A percentile compares a stretch with the other conserved stretches of the same genome.
These are phyloP conservation scores for Syncephalis plumigaleata DNA, from an alignment of 371 early-diverging fungal species.

Conservation along the genomic window DNA sequence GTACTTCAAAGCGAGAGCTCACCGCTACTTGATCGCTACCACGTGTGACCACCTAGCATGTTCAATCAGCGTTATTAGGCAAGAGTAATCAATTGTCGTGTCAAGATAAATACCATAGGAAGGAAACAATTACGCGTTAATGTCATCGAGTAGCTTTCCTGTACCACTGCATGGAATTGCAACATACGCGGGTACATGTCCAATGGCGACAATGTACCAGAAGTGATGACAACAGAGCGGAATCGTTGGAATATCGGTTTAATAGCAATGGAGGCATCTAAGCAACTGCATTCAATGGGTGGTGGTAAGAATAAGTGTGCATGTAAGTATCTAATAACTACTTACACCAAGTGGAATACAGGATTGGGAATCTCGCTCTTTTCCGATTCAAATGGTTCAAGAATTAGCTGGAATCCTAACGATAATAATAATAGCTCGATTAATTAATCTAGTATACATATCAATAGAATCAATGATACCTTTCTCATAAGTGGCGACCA, in stretches of 20 bases:
- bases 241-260: conserved; percentile 92
- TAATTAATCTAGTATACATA: background rate
- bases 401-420: conserved; percentile 78
- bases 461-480: conserved; percentile 24
- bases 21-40: conserved; percentile 97
- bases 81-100: background rate
- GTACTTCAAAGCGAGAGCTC: conserved; percentile 92
- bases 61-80: background rate
- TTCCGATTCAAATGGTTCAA: conserved; percentile 97
- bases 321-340: background rate
- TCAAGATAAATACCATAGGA: conserved; percentile 51
- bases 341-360: conserved; percentile 70
- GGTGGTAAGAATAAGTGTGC: background rate
- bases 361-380: conserved; percentile 89
- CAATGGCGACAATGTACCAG: conserved; percentile 97
- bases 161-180: conserved; percentile 68
- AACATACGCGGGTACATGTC: conserved; percentile 98
- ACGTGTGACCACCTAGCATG: conserved; percentile 61
- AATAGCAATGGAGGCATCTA: conserved; percentile 97
- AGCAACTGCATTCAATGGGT: conserved; percentile 37
- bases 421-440: too few species aligned
- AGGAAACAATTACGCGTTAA: conserved; percentile 86
- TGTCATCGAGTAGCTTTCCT: conserved; percentile 88
- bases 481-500: conserved; percentile 90
- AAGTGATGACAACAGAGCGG: conserved; percentile 96